A percentile compares a stretch with the other conserved stretches of the same genome.
These are phyloP conservation scores for Starmera quercuum DNA, from an alignment of 805 yeast species.

Conservation along the genomic window DNA sequence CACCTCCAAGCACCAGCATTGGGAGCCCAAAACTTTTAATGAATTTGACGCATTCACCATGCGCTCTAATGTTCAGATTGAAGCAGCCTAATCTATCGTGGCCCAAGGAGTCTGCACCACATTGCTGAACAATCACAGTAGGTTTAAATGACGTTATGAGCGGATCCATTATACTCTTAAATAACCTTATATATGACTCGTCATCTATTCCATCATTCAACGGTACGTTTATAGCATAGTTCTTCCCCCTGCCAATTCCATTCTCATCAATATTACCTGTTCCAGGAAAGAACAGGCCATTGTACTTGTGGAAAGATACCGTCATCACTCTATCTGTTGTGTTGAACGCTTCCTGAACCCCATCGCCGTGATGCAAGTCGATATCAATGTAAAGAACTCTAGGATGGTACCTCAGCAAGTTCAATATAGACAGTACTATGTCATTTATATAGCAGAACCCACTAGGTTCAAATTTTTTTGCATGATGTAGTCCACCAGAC, in stretches of 20 bases:
- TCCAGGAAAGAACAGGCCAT: conserved; percentile 95
- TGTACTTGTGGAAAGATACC: conserved; percentile 87
- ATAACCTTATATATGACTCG: conserved; percentile 65
- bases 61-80: conserved; percentile 85
- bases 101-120: conserved; percentile 95
- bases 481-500: conserved; percentile 97
- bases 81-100: conserved; percentile 93
- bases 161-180: conserved; percentile 86
- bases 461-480: conserved; percentile 87
- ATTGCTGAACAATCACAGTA: conserved; percentile 87
- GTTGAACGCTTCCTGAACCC: conserved; percentile 95
- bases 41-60: conserved; percentile 90
- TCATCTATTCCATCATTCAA: conserved; percentile 94
- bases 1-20: conserved; percentile 90
- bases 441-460: conserved; percentile 96
- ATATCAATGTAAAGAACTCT: conserved; percentile 90
- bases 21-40: conserved; percentile 88
- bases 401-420: conserved; percentile 81
- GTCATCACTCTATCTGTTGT: conserved; percentile 96
- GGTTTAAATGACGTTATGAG: conserved; percentile 89
- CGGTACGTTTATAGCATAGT: conserved; percentile 88
- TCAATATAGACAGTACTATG: conserved; percentile 82
- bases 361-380: conserved; percentile 96
- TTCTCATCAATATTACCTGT: conserved; percentile 88
- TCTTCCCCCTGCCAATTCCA: conserved; percentile 84